A percentile compares a stretch with the other conserved stretches of the same genome.
These are phyloP conservation scores for Xylariaceae sp. DNA, from an alignment of 2,329 filamentous ascomycete genomes.

Conservation along the genomic window DNA sequence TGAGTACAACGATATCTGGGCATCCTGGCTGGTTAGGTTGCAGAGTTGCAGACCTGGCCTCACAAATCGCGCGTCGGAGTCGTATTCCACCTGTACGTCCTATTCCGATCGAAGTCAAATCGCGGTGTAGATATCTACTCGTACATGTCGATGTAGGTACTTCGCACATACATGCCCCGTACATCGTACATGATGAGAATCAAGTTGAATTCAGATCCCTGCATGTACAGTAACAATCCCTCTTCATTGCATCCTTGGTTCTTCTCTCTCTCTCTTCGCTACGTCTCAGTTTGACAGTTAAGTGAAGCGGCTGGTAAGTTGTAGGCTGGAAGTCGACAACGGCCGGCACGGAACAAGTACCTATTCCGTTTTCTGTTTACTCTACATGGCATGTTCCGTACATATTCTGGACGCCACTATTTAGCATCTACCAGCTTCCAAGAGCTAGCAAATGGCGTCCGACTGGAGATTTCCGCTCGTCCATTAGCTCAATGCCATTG, in stretches of 20 bases:
- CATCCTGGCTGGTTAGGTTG: too few relatives aligned
- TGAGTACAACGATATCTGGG: neutral
- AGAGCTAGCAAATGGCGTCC: too few relatives aligned
- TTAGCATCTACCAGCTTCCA: too few relatives aligned
- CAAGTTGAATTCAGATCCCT: neutral
- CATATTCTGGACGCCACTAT: too few relatives aligned
- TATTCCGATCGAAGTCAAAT: neutral
- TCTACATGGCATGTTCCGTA: too few relatives aligned
- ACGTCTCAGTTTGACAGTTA: neutral
- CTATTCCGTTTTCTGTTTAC: too few relatives aligned
- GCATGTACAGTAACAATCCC: neutral
- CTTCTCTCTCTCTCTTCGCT: neutral
- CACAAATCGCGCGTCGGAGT: neutral
- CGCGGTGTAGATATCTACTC: neutral
- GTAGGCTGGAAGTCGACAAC: too few relatives aligned
- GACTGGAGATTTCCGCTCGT: too few relatives aligned
- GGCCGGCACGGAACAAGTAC: neutral
- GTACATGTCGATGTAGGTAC: neutral
- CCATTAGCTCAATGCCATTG: too few relatives aligned
- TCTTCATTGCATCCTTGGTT: neutral
- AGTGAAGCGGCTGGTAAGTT: neutral
- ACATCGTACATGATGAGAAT: neutral
- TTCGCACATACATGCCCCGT: neutral
- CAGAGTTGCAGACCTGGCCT: too few relatives aligned
- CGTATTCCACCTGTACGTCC: neutral